Conservation (phyloP, 2,329 filamentous ascomycete genomes). For the Fusarium sp. region DNA sequence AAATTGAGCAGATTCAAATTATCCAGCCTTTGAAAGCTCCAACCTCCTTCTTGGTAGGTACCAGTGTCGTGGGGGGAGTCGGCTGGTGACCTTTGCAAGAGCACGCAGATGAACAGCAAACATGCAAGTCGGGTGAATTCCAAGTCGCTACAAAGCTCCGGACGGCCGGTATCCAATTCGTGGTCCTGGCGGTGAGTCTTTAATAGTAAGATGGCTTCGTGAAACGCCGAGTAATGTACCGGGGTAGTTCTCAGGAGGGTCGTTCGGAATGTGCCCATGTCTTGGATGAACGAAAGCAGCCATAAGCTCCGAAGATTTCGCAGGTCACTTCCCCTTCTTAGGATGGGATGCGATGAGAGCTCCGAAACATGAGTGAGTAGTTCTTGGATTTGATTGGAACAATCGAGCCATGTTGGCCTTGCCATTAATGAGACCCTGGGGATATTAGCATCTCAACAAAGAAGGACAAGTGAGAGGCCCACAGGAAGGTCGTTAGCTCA, state of each 20-base stretch:
- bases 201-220: not conserved
- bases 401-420: slow-evolving; percentile 8
- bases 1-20: not conserved
- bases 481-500: slow-evolving; percentile 5
- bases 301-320: not conserved
- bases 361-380: not conserved
- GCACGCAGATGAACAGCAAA: not conserved
- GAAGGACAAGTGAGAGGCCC: not conserved
- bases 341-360: not conserved
- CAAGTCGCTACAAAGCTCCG: not conserved
- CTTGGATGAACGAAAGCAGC: slow-evolving; percentile 3
- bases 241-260: not conserved
- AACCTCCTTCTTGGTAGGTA: rapidly evolving
- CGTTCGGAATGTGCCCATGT: not conserved
- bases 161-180: not conserved
- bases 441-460: not conserved
- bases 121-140: not conserved
- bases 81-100: not conserved
- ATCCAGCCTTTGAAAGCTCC: not conserved
- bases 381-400: slow-evolving; percentile 13
- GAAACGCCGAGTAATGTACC: not conserved
- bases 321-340: not conserved
- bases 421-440: not conserved
- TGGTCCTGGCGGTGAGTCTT: not conserved
- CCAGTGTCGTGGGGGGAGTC: not conserved